Evolutionary conservation across 805 yeast species (phyloP).

Genomic region (Hanseniaspora lachancei): DNA sequence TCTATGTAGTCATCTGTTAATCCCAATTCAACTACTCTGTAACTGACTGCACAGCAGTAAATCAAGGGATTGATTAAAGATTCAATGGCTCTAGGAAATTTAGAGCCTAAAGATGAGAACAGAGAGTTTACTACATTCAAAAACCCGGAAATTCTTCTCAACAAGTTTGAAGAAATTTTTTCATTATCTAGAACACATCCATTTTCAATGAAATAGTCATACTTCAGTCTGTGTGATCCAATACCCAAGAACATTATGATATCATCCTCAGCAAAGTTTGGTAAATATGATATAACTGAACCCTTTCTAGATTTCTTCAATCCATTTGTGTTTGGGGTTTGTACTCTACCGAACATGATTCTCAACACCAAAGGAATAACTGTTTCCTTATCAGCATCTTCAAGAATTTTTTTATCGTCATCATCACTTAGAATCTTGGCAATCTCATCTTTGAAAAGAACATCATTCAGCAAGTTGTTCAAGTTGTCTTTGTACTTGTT

Average conservation of each 20-base stretch:
- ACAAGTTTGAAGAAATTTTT: conserved; percentile 22
- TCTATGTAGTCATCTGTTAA: conserved; percentile 20
- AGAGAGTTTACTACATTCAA: conserved; percentile 31
- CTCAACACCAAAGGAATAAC: conserved; percentile 65
- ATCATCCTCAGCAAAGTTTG: conserved; percentile 40
- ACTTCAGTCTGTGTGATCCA: conserved; percentile 44
- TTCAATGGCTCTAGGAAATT: conserved; percentile 36
- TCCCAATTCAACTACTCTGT: conserved; percentile 27
- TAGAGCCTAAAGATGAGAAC: conserved; percentile 40
- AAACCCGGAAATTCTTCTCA: conserved; percentile 52
- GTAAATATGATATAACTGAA: conserved; percentile 54
- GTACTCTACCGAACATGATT: conserved; percentile 77
- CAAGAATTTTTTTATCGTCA: conserved; percentile 41
- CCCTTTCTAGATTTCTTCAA: conserved; percentile 58
- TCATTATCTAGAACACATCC: conserved; percentile 17
- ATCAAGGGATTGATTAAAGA: conserved; percentile 45
- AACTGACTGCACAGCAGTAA: conserved; percentile 43
- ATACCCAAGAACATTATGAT: conserved; percentile 49
- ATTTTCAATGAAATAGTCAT: conserved; percentile 26
- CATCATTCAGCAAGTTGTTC: conserved; percentile 64
- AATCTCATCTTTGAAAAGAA: conserved; percentile 74
- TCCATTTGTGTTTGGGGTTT: conserved; percentile 52
- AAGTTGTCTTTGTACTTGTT: conserved; percentile 62
- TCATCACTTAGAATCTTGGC: conserved; percentile 42
- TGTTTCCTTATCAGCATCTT: conserved; percentile 41